These are phyloP conservation scores for Trametes versicolor DNA, from an alignment of 1,284 basidiomycete genomes.

Conservation along the genomic window DNA sequence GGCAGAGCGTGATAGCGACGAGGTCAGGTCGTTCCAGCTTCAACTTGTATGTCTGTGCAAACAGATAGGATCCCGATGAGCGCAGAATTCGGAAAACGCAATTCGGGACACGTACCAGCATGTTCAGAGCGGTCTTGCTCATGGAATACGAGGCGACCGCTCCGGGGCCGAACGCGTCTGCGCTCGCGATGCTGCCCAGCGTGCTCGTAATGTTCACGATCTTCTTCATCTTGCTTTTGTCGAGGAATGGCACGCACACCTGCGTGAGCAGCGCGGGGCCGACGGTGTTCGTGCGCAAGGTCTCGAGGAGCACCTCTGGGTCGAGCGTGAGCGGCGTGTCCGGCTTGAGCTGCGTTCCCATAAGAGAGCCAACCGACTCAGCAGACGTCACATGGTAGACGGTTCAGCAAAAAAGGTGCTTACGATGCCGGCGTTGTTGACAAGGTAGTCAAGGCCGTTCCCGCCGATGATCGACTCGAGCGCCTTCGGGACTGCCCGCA, in stretches of 20 bases:
- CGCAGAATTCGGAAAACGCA: not conserved
- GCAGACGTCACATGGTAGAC: too few species aligned
- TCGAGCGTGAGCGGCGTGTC: too few species aligned
- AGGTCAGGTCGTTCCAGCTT: slow-evolving; percentile 36
- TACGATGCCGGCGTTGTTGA: too few species aligned
- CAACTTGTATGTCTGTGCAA: slow-evolving; percentile 36
- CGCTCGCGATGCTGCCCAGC: slow-evolving; percentile 39
- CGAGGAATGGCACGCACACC: slow-evolving; percentile 44
- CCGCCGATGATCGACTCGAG: too few species aligned
- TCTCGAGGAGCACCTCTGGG: too few species aligned
- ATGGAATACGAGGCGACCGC: slow-evolving; percentile 39
- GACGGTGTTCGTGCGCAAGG: too few species aligned
- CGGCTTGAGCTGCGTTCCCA: too few species aligned
- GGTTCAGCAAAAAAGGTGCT: too few species aligned
- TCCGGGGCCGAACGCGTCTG: slow-evolving; percentile 36
- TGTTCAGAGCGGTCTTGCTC: slow-evolving; percentile 42
- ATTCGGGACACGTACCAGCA: slow-evolving; percentile 28
- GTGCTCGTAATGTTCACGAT: slow-evolving; percentile 46
- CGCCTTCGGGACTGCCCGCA: too few species aligned
- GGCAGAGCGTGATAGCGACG: slow-evolving; percentile 38
- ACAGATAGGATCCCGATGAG: not conserved
- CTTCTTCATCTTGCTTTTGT: slow-evolving; percentile 44
- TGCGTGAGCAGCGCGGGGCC: slow-evolving; percentile 41
- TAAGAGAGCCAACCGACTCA: too few species aligned
- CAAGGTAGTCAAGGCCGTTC: too few species aligned